Evolutionary conservation across 208 protist species (phyloP).

Genomic region (Trypanosoma rangeli): DNA sequence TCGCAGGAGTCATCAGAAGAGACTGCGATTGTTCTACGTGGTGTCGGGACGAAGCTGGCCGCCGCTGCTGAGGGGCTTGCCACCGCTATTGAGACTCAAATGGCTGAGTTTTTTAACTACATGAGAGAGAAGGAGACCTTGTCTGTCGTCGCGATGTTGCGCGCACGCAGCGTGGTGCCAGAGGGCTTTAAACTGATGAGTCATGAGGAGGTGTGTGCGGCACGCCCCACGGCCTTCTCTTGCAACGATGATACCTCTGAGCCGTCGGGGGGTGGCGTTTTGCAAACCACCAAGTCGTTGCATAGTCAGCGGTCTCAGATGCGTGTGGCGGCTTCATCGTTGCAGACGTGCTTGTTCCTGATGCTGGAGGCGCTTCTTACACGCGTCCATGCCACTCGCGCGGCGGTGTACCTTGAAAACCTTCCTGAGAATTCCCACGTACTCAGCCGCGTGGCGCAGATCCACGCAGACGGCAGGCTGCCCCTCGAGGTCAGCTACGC

Average conservation of each 20-base stretch:
- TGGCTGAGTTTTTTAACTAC: slow-evolving; percentile 71
- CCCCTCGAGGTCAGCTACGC: slow-evolving; percentile 59
- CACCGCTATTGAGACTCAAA: slow-evolving; percentile 35
- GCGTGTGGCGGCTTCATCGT: slow-evolving; percentile 29
- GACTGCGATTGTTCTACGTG: slow-evolving; percentile 25
- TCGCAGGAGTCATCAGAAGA: slow-evolving; percentile 16
- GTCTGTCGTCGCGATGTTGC: slow-evolving; percentile 21
- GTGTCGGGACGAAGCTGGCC: slow-evolving; percentile 43
- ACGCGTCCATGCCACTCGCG: slow-evolving; percentile 45
- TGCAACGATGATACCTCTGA: neutral
- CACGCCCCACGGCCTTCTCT: neutral
- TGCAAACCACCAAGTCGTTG: slow-evolving; percentile 1
- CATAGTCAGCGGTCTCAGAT: slow-evolving; percentile 19
- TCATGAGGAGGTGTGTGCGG: neutral
- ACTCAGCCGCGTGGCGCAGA: slow-evolving; percentile 59
- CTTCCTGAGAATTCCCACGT: slow-evolving; percentile 30
- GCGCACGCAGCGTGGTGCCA: slow-evolving; percentile 23
- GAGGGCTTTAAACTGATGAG: slow-evolving; percentile 10
- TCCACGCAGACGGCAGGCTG: slow-evolving; percentile 41
- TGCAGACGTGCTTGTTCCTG: slow-evolving; percentile 70
- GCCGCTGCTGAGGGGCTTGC: slow-evolving; percentile 27
- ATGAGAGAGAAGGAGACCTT: slow-evolving; percentile 40
- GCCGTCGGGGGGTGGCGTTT: neutral
- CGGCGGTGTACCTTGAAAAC: slow-evolving; percentile 61
- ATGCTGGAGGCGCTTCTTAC: slow-evolving; percentile 60